Percentiles rank a stretch among this genome's conserved stretches.
phyloP scores from a whole-genome alignment of 805 yeast genomes.

The Lipomyces sp. region DNA sequence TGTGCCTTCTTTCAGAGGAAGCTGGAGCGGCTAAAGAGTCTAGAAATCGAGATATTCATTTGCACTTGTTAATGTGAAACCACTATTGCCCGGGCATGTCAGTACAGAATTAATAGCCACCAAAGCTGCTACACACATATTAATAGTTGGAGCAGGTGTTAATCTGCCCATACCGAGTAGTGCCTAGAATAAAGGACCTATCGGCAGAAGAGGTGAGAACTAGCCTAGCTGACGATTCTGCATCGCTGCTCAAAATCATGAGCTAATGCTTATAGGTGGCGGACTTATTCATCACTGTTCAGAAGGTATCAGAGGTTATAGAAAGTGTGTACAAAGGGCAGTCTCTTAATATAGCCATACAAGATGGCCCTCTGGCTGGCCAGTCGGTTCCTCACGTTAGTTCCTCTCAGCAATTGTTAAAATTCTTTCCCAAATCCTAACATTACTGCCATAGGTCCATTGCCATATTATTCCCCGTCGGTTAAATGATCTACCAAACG shows the following conservation, averaged over 20 bases:
- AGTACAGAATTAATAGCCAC: too few species aligned
- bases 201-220: conserved; percentile 61
- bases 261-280: conserved; percentile 36
- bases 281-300: conserved; percentile 81
- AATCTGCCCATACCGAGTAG: conserved; percentile 79
- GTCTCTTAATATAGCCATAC: conserved; percentile 86
- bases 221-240: too few species aligned
- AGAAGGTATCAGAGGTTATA: conserved; percentile 69
- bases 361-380: conserved; percentile 96
- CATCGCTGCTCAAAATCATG: too few species aligned
- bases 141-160: conserved; percentile 50
- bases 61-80: conserved; percentile 90
- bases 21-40: conserved; percentile 1
- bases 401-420: background rate
- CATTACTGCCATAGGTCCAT: conserved; percentile 52
- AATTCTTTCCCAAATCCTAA: background rate
- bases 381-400: conserved; percentile 89
- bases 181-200: conserved; percentile 69
- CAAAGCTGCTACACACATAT: background rate
- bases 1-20: background rate
- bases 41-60: conserved; percentile 65
- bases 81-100: conserved; percentile 90
- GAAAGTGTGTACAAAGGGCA: conserved; percentile 74
- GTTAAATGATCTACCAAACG: conserved; percentile 59
- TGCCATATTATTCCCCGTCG: conserved; percentile 90